phyloP scores from a whole-genome alignment of 768 basidiomycete species.

The Mrakia frigida region DNA sequence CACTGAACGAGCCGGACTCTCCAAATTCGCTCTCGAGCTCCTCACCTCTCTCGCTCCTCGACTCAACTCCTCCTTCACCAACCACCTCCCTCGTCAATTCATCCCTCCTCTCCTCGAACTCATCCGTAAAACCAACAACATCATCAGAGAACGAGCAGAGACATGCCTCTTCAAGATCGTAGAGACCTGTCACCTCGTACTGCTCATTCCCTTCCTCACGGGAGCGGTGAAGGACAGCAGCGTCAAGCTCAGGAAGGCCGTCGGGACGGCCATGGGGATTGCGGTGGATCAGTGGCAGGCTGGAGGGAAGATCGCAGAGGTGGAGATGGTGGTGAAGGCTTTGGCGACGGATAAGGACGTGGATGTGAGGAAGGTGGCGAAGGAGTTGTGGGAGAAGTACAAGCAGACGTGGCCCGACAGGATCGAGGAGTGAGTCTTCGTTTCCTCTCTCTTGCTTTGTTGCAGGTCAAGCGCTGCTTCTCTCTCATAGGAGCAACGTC shows the following conservation, averaged over 20 bases:
- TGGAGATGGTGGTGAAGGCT: slow-evolving; percentile 64
- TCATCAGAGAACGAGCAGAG: slow-evolving; percentile 63
- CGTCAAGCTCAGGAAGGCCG: slow-evolving; percentile 56
- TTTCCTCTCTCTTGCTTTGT: neutral
- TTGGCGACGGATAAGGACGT: slow-evolving; percentile 69
- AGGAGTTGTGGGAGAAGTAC: slow-evolving; percentile 71
- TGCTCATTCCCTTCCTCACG: slow-evolving; percentile 56
- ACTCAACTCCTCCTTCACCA: slow-evolving; percentile 57
- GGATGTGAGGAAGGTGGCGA: slow-evolving; percentile 65
- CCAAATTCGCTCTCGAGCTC: slow-evolving; percentile 61
- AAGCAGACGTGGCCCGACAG: slow-evolving; percentile 62
- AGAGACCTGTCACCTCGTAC: slow-evolving; percentile 61
- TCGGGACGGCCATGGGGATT: slow-evolving; percentile 35
- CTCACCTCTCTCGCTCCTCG: slow-evolving; percentile 54
- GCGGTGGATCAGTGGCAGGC: slow-evolving; percentile 55
- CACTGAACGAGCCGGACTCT: slow-evolving; percentile 66
- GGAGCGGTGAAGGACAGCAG: slow-evolving; percentile 66
- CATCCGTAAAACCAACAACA: slow-evolving; percentile 71
- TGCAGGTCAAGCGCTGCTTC: too few relatives aligned
- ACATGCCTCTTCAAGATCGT: slow-evolving; percentile 59
- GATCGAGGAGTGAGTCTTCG: slow-evolving; percentile 56
- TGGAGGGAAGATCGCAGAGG: slow-evolving; percentile 62
- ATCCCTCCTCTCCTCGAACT: slow-evolving; percentile 63
- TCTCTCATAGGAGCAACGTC: neutral
- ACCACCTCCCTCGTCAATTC: slow-evolving; percentile 61